Percentiles rank a stretch among this genome's conserved stretches.
These are phyloP conservation scores for Craspedostauros australis DNA, from an alignment of 108 stramenopile genomes.

Conservation along the genomic window DNA sequence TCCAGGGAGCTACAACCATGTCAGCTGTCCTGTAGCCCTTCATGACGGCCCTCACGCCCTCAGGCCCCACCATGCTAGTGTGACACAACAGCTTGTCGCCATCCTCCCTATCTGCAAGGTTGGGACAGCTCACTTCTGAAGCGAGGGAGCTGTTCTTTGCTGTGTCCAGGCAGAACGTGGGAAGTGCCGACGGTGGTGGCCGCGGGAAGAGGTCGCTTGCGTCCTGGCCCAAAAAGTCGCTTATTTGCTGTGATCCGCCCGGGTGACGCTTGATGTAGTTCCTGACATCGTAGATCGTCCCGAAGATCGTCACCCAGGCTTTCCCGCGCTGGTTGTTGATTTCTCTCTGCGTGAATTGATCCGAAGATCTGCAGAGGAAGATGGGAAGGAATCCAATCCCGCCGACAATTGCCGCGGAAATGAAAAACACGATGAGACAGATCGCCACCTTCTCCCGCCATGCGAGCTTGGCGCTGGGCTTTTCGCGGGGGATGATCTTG, in stretches of 20 bases:
- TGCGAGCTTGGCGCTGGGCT: constrained; percentile 42
- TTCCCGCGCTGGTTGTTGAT: constrained; percentile 5
- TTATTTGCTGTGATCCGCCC: constrained; percentile 27
- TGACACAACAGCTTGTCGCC: constrained; percentile 15
- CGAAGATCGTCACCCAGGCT: constrained; percentile 39
- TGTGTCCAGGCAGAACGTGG: constrained; percentile 25
- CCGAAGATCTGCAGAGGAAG: constrained; percentile 33
- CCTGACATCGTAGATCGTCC: constrained; percentile 36
- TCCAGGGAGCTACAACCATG: constrained; percentile 24
- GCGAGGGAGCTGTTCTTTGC: constrained; percentile 12
- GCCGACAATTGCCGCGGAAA: constrained; percentile 30
- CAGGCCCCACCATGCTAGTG: constrained; percentile 20
- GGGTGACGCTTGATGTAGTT: constrained; percentile 33
- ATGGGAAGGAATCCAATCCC: constrained; percentile 46
- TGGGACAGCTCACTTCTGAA: neutral
- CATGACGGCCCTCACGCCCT: neutral
- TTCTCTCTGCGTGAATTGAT: neutral
- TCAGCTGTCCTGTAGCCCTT: neutral
- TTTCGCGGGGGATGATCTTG: constrained; percentile 19
- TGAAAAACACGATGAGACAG: constrained; percentile 24
- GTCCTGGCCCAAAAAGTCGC: constrained; percentile 40
- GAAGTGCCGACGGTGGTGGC: constrained; percentile 25
- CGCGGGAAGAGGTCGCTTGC: constrained; percentile 41
- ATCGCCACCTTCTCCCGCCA: constrained; percentile 56
- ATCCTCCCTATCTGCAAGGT: neutral